These are phyloP conservation scores for Karstenula rhodostoma DNA, from an alignment of 2,329 filamentous ascomycete species.

Conservation along the genomic window DNA sequence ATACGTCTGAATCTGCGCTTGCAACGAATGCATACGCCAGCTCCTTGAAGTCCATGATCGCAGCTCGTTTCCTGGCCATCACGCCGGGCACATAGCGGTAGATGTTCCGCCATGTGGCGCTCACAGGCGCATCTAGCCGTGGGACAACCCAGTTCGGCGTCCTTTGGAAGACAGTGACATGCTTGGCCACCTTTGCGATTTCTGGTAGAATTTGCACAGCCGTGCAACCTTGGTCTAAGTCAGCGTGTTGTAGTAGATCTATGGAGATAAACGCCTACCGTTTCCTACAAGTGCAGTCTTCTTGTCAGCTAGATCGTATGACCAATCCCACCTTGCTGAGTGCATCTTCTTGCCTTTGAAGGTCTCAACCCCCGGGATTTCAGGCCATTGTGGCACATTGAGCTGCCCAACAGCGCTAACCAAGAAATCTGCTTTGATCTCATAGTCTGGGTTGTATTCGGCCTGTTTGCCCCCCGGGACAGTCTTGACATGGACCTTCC, in stretches of 20 bases:
- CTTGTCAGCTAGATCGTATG: slow-evolving; percentile 62
- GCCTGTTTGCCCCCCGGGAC: slow-evolving; percentile 63
- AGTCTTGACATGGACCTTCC: slow-evolving; percentile 57
- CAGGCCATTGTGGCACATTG: slow-evolving; percentile 61
- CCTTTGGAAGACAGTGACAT: slow-evolving; percentile 64
- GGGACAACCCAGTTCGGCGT: slow-evolving; percentile 68
- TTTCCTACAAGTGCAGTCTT: slow-evolving; percentile 68
- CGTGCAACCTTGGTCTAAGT: slow-evolving; percentile 56
- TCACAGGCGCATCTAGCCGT: slow-evolving; percentile 58
- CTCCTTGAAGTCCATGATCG: slow-evolving; percentile 65
- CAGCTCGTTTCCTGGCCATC: slow-evolving; percentile 59
- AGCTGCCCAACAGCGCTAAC: slow-evolving; percentile 67
- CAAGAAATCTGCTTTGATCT: slow-evolving; percentile 64
- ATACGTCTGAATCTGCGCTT: slow-evolving; percentile 51
- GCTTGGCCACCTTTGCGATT: slow-evolving; percentile 59
- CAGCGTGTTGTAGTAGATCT: not conserved
- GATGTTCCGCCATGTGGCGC: slow-evolving; percentile 51
- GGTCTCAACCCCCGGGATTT: slow-evolving; percentile 57
- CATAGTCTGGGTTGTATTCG: slow-evolving; percentile 61
- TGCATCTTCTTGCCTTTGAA: slow-evolving; percentile 65
- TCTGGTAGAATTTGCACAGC: slow-evolving; percentile 67
- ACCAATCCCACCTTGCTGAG: slow-evolving; percentile 68
- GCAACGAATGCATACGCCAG: slow-evolving; percentile 55
- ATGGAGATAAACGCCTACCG: slow-evolving; percentile 46
- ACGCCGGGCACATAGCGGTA: slow-evolving; percentile 61